These are phyloP conservation scores for Fusarium phyllophilum DNA, from an alignment of 2,329 filamentous ascomycete species.

Conservation along the genomic window DNA sequence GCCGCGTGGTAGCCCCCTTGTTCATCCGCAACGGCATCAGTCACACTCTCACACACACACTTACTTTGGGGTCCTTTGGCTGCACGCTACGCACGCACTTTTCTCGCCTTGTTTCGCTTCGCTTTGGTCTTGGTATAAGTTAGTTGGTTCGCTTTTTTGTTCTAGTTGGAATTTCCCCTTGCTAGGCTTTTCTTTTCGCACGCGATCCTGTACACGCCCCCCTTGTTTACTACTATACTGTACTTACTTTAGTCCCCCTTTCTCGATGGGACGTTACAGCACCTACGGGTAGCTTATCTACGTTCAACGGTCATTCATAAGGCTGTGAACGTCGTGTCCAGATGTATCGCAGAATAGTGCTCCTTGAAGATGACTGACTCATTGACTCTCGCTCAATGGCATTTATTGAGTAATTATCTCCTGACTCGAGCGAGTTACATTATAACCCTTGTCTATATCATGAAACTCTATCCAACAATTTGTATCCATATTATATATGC, in stretches of 20 bases:
- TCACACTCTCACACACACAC: constrained; percentile 43
- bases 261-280: constrained; percentile 17
- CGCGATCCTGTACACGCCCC: constrained; percentile 23
- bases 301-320: constrained; percentile 1
- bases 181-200: constrained; percentile 6
- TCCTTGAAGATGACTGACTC: neutral
- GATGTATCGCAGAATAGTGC: neutral
- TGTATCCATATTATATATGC: constrained; percentile 23
- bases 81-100: constrained; percentile 26
- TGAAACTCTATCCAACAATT: constrained; percentile 3
- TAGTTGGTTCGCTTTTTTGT: constrained; percentile 24
- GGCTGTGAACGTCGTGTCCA: neutral
- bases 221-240: constrained; percentile 14
- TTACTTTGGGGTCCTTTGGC: constrained; percentile 12
- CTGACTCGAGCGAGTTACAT: neutral
- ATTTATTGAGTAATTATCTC: neutral
- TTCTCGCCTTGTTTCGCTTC: constrained; percentile 9
- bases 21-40: constrained; percentile 39
- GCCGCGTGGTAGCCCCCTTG: constrained; percentile 39
- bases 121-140: constrained; percentile 28
- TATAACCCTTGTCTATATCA: constrained; percentile 21
- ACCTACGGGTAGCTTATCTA: constrained; percentile 17
- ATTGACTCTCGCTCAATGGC: too few relatives aligned
- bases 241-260: constrained; percentile 8
- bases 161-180: constrained; percentile 13